Conservation (phyloP, 1,139 yeast genomes). For the Protomyces gravidus region DNA sequence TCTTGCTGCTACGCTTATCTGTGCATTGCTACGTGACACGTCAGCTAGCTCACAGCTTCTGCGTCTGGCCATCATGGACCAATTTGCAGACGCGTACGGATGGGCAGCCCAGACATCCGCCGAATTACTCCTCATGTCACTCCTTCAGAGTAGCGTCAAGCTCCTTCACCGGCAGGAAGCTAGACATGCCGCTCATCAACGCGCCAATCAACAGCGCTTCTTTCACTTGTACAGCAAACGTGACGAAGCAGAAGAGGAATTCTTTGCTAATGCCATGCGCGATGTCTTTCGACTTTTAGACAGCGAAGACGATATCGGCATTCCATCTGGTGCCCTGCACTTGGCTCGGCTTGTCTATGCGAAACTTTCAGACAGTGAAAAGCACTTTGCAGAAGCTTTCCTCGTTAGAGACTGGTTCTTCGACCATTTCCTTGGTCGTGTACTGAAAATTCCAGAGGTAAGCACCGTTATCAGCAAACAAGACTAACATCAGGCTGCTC, state of each 20-base stretch:
- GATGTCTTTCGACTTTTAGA: conserved; percentile 11
- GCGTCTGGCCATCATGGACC: conserved; percentile 13
- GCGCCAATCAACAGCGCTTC: conserved; percentile 7
- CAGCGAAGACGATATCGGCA: conserved; percentile 2
- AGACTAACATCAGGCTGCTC: background rate
- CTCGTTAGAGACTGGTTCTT: conserved; percentile 19
- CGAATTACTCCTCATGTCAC: conserved; percentile 16
- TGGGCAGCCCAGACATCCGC: conserved; percentile 12
- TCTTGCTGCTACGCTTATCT: conserved; percentile 3
- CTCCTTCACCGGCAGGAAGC: conserved; percentile 9
- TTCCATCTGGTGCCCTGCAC: conserved; percentile 8
- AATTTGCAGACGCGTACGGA: conserved; percentile 9
- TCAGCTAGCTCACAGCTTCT: conserved; percentile 8
- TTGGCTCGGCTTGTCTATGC: conserved; percentile 3
- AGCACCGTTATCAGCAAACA: background rate
- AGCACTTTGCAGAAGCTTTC: conserved; percentile 12
- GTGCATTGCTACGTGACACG: background rate
- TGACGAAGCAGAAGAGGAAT: conserved; percentile 21
- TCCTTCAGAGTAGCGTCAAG: conserved; percentile 12
- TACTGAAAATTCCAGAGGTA: conserved; percentile 15
- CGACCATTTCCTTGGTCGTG: conserved; percentile 3
- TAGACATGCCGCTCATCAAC: background rate
- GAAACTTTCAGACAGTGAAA: conserved; percentile 1
- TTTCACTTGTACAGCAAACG: conserved; percentile 5
- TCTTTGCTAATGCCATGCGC: conserved; percentile 11